These are phyloP conservation scores for Nicotiana otophora DNA, from an alignment of 257 asterid species.

Conservation along the genomic window DNA sequence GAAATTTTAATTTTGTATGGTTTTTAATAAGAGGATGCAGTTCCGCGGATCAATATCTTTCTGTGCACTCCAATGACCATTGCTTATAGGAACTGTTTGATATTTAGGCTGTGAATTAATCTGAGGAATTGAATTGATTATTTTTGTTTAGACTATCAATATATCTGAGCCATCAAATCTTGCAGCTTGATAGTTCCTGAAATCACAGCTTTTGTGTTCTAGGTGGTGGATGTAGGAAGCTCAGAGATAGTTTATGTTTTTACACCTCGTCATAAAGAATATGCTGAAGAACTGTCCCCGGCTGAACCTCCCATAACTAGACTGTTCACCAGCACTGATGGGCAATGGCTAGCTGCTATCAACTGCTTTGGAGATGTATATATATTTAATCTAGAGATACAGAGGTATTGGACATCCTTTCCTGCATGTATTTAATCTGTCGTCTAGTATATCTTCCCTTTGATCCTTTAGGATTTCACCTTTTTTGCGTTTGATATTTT, in stretches of 20 bases:
- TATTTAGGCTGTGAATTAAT: not conserved
- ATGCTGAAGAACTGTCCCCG: conserved; percentile 49
- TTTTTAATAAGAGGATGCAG: not conserved
- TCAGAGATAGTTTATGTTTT: conserved; percentile 41
- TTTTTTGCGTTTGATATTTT: not conserved
- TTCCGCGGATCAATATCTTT: not conserved
- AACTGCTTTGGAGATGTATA: conserved; percentile 90
- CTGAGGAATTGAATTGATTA: not conserved
- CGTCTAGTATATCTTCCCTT: not conserved
- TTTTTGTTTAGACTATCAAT: not conserved
- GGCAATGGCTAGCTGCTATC: conserved; percentile 87
- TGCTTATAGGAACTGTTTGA: not conserved
- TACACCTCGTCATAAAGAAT: conserved; percentile 55
- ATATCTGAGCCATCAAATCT: not conserved
- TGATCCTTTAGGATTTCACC: not conserved
- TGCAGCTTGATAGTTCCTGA: not conserved
- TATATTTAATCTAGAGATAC: conserved; percentile 70
- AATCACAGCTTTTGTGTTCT: conserved; percentile 16
- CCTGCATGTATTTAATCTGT: not conserved
- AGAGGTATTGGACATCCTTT: conserved; percentile 38
- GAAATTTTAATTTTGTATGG: not conserved
- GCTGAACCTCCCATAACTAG: conserved; percentile 84
- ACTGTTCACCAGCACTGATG: conserved; percentile 73
- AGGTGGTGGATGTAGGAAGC: conserved; percentile 63
- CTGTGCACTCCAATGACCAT: not conserved